Base-by-base conservation (phyloP, 2,329 filamentous ascomycete species). In the Trichoderma aggressivum region DNA sequence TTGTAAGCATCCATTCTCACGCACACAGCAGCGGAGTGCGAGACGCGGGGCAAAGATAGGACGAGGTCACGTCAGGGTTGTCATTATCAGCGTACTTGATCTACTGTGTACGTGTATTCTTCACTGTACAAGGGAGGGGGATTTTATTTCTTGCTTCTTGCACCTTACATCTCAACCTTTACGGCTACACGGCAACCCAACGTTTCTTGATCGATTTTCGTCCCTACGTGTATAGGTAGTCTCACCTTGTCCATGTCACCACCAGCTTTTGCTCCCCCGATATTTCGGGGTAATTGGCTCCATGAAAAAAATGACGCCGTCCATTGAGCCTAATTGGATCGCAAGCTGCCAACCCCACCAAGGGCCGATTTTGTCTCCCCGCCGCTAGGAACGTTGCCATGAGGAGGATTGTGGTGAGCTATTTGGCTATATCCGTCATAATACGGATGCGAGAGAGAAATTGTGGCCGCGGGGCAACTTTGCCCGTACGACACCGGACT, bases 401-500 rank as follows among this genome's bases (percentile, higher is more conserved):
- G 21, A 28, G 32, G 10, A 7, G 18, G 34, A 28, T 28, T 34
- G 34, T 28, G 28, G 36, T 43, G 55, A 68, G 65, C 55, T 34
- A 60, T 68, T 50, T 39, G 32, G 16, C 36, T 34, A 32, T 30
- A 28, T 30, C 28, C 36, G 10, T 43, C n/a, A 53, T 43, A 43
- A 43, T 43, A 43, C 26, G 26, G 16, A 24, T 16, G 32, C 18
- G 39, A 26, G 55, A 61, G 64, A 61, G 66, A 69, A 61, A 69
- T 69, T 32, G 56, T 11, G 34, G 55, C 30, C 66, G 53, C 53
- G 70, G 61, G 70, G 70, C 70, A 47, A 72, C 67, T 71, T 71
- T 71, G 68, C 63, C 71, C 69, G 68, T 21, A 70, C 39, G 18
- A 32, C 11, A 69, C 60, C 28, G 21, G 26, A 26, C 39, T 36